These are phyloP conservation scores for Pythium rhizo-oryzae DNA, from an alignment of 352 stramenopile species.

Conservation along the genomic window DNA sequence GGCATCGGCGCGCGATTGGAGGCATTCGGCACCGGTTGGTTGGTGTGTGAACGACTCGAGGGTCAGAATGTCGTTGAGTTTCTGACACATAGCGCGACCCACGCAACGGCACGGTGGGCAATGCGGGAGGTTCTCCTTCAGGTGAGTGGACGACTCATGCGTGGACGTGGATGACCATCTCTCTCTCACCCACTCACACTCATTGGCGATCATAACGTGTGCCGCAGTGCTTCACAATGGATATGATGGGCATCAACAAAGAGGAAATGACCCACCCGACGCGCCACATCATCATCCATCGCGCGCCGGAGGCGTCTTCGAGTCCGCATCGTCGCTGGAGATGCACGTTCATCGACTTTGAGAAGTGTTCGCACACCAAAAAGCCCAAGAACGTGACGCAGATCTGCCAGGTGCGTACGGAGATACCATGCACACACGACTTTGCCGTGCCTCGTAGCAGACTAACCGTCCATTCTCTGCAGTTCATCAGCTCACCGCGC, in stretches of 20 bases:
- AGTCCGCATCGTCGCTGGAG: constrained; percentile 30
- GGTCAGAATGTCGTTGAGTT: constrained; percentile 69
- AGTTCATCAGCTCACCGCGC: constrained; percentile 73
- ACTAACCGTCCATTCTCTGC: background rate
- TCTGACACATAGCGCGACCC: constrained; percentile 34
- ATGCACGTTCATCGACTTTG: constrained; percentile 81
- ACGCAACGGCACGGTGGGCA: constrained; percentile 49
- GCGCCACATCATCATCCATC: constrained; percentile 68
- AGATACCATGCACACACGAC: background rate
- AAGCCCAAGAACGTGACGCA: constrained; percentile 87
- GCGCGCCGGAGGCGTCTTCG: constrained; percentile 18
- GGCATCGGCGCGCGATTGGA: constrained; percentile 56
- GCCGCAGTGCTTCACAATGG: constrained; percentile 67
- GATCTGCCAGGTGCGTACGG: constrained; percentile 54
- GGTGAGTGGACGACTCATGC: constrained; percentile 27
- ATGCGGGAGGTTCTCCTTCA: constrained; percentile 67
- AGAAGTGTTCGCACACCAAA: constrained; percentile 63
- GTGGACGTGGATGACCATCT: background rate
- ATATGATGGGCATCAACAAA: constrained; percentile 78
- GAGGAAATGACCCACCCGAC: constrained; percentile 84
- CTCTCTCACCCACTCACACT: background rate
- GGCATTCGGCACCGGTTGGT: constrained; percentile 47
- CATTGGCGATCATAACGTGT: background rate
- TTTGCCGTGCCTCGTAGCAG: too few relatives aligned
- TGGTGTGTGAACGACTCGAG: constrained; percentile 62